Evolutionary conservation across 306 rosid species (phyloP), one percentile per base, ranked within the genome.

Genomic region (Cicer judaicum): DNA sequence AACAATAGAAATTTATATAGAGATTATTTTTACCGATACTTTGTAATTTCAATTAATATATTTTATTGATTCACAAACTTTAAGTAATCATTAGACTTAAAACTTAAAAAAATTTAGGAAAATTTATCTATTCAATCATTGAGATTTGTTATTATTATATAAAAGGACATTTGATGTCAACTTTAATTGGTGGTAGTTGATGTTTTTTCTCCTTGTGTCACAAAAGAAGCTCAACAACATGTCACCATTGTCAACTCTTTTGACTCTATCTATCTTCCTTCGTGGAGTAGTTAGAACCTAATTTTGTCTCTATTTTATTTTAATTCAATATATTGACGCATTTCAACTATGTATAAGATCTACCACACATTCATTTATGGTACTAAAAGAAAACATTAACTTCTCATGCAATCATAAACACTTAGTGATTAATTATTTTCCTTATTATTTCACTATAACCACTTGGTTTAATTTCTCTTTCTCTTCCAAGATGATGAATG

Each of bases 181-280:
- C 47, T 71, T 53, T 78, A 50, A 76, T 70, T 81, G 80, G 89
- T 62, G 81, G 92, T 72, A 84, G 94, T 78, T 87, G 84, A 48
- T 75, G 67, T 69, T 81, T 80, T 85, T 91, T 5, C 0, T 11
- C 14, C 84, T 85, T 80, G 39, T 83, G 85, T 84, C 46, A 77
- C 77, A 80, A 87, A 80, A 80, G 78, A 69, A 85, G 88, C 82
- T 85, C 89, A 89, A 87, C 89, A 76, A 84, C 68, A 75, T 70
- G 59, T 60, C 77, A 7, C 79, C 70, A 75, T 82, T 88, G 89
- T 91, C 92, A 88, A 89, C 85, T 78, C 66, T 43, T 71, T 48
- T 69, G 74, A 53, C 85, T 57, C 72, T 53, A 13, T 79, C 81
- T 59, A 70, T 55, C 77, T 67, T 77, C 64, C 67, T 68, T 59